These are phyloP conservation scores for Metschnikowia vanudenii DNA, from an alignment of 805 yeast genomes.

Conservation along the genomic window DNA sequence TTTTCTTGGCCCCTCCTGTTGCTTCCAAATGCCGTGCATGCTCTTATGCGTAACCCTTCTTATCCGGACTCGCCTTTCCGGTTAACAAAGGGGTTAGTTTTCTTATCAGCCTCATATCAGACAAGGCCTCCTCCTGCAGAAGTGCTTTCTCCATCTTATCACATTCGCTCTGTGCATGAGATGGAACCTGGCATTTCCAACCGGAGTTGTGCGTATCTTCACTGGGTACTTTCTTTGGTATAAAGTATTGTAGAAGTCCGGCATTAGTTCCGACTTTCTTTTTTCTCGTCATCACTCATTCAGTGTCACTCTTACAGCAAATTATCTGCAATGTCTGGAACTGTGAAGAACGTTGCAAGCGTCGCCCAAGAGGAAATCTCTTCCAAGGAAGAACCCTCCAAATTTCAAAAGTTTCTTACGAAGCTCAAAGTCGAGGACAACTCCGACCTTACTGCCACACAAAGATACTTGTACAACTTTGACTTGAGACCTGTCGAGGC, in stretches of 20 bases:
- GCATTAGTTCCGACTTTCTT: not conserved
- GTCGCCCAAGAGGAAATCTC: slow-evolving; percentile 4
- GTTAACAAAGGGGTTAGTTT: slow-evolving; percentile 1
- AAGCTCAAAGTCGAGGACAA: slow-evolving; percentile 33
- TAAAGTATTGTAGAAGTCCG: not conserved
- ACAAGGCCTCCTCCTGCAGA: slow-evolving; percentile 5
- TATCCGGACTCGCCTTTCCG: slow-evolving; percentile 2
- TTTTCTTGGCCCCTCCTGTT: not conserved
- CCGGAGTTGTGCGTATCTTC: not conserved
- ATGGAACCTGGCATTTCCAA: not conserved
- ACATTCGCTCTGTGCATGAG: slow-evolving; percentile 1
- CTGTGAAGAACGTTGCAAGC: slow-evolving; percentile 9
- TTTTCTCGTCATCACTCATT: not conserved
- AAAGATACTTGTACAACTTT: slow-evolving; percentile 66
- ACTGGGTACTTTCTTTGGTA: not conserved
- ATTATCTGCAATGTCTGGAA: slow-evolving; percentile 1
- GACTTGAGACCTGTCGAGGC: slow-evolving; percentile 80
- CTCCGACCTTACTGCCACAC: slow-evolving; percentile 49
- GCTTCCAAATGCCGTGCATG: not conserved
- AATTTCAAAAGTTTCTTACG: slow-evolving; percentile 14
- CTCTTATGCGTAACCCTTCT: not conserved
- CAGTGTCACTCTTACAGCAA: not conserved
- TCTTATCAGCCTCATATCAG: slow-evolving; percentile 5
- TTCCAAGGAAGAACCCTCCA: slow-evolving; percentile 68
- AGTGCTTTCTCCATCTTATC: not conserved